Percentiles rank a stretch among this genome's conserved stretches.
These are phyloP conservation scores for Podosphaera xanthii DNA, from an alignment of 2,329 filamentous ascomycete species.

Conservation along the genomic window DNA sequence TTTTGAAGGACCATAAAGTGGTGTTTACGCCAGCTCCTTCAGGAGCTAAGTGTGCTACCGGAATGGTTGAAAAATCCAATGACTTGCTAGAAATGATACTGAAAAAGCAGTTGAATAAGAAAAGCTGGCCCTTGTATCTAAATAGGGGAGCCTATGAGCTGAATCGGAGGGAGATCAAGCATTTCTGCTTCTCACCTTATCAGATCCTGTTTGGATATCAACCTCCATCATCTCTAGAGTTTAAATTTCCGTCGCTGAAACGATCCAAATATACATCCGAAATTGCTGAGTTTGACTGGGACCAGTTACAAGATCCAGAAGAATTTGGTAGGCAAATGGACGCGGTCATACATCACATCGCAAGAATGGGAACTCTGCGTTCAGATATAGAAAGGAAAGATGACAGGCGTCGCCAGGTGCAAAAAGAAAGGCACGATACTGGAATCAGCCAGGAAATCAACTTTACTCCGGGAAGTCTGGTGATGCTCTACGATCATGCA, in stretches of 20 bases:
- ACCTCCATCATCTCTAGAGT: neutral
- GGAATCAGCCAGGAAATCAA: neutral
- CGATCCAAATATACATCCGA: neutral
- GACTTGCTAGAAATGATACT: neutral
- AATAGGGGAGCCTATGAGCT: neutral
- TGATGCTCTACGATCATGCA: neutral
- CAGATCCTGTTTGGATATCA: neutral
- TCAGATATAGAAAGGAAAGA: neutral
- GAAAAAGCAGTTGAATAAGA: neutral
- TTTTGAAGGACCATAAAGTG: neutral
- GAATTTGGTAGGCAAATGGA: neutral
- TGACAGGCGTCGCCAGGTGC: neutral
- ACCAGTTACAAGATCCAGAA: neutral
- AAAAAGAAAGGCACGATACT: neutral
- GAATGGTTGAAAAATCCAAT: slow-evolving; percentile 1
- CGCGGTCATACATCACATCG: neutral
- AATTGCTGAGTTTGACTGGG: neutral
- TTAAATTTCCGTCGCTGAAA: neutral
- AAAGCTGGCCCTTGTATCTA: neutral
- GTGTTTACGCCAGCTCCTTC: neutral
- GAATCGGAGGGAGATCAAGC: neutral
- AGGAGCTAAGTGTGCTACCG: neutral
- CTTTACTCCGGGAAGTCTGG: neutral
- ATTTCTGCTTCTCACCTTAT: neutral
- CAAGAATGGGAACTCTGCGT: neutral